phyloP scores from a whole-genome alignment of 768 basidiomycete species.

The Kwoniella botswanensis region DNA sequence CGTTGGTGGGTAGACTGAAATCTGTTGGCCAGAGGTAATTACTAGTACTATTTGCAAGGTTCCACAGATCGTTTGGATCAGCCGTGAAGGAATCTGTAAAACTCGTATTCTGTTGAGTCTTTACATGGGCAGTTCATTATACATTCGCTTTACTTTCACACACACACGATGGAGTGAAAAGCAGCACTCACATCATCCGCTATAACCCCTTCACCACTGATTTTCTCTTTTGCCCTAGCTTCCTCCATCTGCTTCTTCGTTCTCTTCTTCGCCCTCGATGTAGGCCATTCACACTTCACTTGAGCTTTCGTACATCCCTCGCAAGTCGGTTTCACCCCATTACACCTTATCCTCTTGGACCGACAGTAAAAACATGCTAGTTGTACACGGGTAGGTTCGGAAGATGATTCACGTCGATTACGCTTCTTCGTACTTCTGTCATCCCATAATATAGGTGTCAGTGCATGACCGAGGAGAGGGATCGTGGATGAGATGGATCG shows the following conservation, averaged over 20 bases:
- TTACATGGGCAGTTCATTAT: too few relatives aligned
- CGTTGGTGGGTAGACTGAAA: slow-evolving; percentile 28
- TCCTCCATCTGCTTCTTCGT: slow-evolving; percentile 56
- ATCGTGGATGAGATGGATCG: not conserved
- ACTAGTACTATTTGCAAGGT: slow-evolving; percentile 4
- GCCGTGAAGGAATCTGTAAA: not conserved
- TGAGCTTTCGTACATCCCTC: slow-evolving; percentile 42
- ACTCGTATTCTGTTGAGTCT: not conserved
- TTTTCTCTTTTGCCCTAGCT: slow-evolving; percentile 34
- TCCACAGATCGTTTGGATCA: slow-evolving; percentile 25
- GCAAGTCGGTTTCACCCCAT: slow-evolving; percentile 41
- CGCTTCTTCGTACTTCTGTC: slow-evolving; percentile 3
- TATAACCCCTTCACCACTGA: slow-evolving; percentile 2
- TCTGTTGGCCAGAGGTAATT: slow-evolving; percentile 47
- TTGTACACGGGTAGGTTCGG: slow-evolving; percentile 35
- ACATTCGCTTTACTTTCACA: too few relatives aligned
- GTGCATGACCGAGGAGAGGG: not conserved
- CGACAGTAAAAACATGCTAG: slow-evolving; percentile 49
- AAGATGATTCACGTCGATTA: slow-evolving; percentile 8
- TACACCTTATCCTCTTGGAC: slow-evolving; percentile 45
- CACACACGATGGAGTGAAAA: too few relatives aligned
- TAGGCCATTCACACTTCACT: slow-evolving; percentile 52
- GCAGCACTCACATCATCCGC: slow-evolving; percentile 15
- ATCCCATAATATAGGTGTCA: not conserved
- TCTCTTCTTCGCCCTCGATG: slow-evolving; percentile 49